Percentiles rank a stretch among this genome's conserved stretches.
These are phyloP conservation scores for Sequoiadendron giganteum DNA, from an alignment of 75 land plant genomes.

Conservation along the genomic window DNA sequence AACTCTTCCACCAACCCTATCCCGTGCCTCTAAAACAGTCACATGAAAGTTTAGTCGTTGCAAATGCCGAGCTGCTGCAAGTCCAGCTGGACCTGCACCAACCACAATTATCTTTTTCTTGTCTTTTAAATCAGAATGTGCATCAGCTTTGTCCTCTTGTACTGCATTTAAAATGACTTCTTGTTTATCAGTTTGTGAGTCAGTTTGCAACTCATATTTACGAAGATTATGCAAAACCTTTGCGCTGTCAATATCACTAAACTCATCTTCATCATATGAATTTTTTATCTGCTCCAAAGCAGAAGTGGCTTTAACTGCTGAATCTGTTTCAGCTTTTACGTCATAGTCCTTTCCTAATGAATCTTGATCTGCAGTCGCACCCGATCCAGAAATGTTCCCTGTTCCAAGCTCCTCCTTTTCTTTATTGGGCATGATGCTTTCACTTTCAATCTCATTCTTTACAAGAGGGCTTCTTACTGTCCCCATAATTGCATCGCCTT, in stretches of 20 bases:
- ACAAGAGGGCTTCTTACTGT: background rate
- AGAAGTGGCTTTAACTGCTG: background rate
- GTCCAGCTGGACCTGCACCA: slow-evolving; percentile 98
- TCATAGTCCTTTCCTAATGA: background rate
- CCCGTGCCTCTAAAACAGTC: slow-evolving; percentile 82
- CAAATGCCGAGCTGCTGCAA: slow-evolving; percentile 91
- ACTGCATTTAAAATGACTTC: slow-evolving; percentile 3
- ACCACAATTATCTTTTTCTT: slow-evolving; percentile 66
- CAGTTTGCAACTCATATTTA: slow-evolving; percentile 19
- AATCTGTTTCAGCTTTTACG: slow-evolving; percentile 3
- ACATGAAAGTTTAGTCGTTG: slow-evolving; percentile 76
- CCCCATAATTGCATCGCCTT: background rate
- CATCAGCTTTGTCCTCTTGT: slow-evolving; percentile 6
- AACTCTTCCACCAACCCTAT: slow-evolving; percentile 93
- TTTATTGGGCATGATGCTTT: background rate
- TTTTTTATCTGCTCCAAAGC: slow-evolving; percentile 9
- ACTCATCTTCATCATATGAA: slow-evolving; percentile 23
- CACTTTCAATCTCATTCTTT: background rate
- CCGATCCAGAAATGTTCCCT: background rate
- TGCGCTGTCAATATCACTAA: slow-evolving; percentile 30
- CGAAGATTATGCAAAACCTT: slow-evolving; percentile 36
- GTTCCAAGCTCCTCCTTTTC: slow-evolving; percentile 1
- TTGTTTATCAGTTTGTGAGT: slow-evolving; percentile 12
- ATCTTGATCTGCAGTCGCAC: slow-evolving; percentile 1
- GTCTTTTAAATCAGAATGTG: slow-evolving; percentile 16